Evolutionary conservation across 2,329 filamentous ascomycete genomes (phyloP), one percentile per base, ranked within the genome.

Genomic region (Elsinoe necatrix): DNA sequence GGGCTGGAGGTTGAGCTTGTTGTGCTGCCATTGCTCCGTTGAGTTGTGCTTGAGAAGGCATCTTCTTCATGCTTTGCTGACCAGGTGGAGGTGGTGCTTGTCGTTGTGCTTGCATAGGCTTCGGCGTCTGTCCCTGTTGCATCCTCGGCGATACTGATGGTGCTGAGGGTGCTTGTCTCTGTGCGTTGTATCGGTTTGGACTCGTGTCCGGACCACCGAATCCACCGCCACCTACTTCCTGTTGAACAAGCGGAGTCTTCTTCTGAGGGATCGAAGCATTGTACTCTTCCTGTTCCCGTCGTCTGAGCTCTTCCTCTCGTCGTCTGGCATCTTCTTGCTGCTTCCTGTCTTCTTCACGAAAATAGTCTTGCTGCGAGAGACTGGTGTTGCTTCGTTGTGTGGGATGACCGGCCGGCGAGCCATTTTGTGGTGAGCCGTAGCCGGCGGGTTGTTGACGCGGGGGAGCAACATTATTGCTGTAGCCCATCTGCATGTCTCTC

Each of bases 211-310:
- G 61, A 59, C 75, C 75, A 43, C 77, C 73, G 60, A 78, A 76
- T 37, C 81, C 78, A 29, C 27, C 27, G 60, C 82, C 86, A 57
- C 88, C 89, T 63, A 97, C 75, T 70, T 97, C 93, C 72, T 96
- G 91, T 69, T 97, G 89, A 29, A 91, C 90, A 62, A 93, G 67
- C 1, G 89, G 88, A 9, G 84, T 74, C 68, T 88, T 89, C 61
- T 80, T 84, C 75, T 95, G 87, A 29, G 90, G 92, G 59, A 96
- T 74, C 21, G 88, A 89, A 34, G 89, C 87, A 70, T 97, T 95
- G 72, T 95, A 96, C 16, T 84, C 88, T 34, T 67, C 67, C 52
- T 69, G 66, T 67, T 93, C 90, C 63, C 95, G 89, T 62, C 85
- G 82, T 56, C 87, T 71, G 54, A 68, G 66, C 34, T 77, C 73